phyloP scores from a whole-genome alignment of 192 early-diverging fungal genomes.

The Mortierella antarctica region DNA sequence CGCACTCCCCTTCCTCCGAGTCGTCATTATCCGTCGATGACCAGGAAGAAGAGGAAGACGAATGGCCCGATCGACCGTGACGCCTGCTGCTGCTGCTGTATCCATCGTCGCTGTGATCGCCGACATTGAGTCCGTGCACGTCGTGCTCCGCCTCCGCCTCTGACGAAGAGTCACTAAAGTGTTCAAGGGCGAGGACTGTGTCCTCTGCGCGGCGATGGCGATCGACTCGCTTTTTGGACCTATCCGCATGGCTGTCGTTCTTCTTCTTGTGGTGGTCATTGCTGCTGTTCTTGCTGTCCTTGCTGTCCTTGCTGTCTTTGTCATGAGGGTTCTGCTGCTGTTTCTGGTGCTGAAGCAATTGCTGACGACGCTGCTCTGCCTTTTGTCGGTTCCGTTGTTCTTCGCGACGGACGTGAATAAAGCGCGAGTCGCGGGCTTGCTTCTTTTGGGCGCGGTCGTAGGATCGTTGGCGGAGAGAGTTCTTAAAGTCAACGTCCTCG shows the following conservation, averaged over 20 bases:
- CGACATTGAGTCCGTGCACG: background rate
- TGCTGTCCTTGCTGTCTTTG: background rate
- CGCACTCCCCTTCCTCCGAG: constrained; percentile 1
- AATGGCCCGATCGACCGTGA: background rate
- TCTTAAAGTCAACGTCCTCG: constrained; percentile 2
- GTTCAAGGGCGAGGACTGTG: background rate
- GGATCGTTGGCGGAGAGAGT: background rate
- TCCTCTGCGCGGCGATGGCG: constrained; percentile 20
- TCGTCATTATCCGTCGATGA: background rate
- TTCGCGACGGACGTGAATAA: too few species aligned
- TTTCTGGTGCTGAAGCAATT: background rate
- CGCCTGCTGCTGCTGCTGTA: background rate
- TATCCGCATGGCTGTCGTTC: background rate
- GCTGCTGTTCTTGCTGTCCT: constrained; percentile 1
- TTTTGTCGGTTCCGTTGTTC: constrained; percentile 5
- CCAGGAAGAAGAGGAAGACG: constrained; percentile 3
- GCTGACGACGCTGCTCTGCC: constrained; percentile 5
- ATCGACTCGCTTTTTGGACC: constrained; percentile 41
- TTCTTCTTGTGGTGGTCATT: background rate
- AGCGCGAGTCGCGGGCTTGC: too few species aligned
- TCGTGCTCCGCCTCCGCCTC: background rate
- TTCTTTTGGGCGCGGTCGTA: too few species aligned
- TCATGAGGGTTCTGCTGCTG: background rate
- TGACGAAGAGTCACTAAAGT: background rate
- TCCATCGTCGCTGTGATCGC: background rate